Percentiles rank a stretch among this genome's conserved stretches.
phyloP scores from a whole-genome alignment of 2,329 filamentous ascomycete genomes.

The Fusarium pininemorale region DNA sequence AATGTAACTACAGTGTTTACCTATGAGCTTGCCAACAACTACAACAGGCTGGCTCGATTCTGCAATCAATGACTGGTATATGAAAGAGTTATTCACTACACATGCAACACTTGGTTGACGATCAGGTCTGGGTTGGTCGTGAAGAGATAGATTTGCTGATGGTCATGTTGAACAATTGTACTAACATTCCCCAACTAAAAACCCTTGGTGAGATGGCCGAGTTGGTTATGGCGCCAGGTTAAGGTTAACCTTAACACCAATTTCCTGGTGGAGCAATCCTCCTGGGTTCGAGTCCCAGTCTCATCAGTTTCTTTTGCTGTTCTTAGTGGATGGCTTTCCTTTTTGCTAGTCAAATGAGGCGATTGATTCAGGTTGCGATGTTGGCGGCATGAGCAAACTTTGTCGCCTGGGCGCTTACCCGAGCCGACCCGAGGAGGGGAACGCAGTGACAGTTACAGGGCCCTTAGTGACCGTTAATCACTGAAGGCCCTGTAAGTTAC shows the following conservation, averaged over 20 bases:
- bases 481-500: not conserved
- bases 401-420: not conserved
- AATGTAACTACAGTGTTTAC: not conserved
- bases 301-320: constrained; percentile 19
- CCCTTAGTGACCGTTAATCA: not conserved
- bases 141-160: rapidly evolving
- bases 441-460: not conserved
- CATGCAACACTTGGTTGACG: rapidly evolving
- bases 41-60: not conserved
- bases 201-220: constrained; percentile 28
- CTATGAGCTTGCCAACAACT: not conserved
- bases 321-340: rapidly evolving
- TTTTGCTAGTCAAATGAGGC: not conserved
- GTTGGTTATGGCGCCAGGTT: constrained; percentile 33
- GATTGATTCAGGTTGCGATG: not conserved
- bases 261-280: constrained; percentile 34
- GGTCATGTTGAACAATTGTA: rapidly evolving
- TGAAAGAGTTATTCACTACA: not conserved
- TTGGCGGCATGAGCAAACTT: not conserved
- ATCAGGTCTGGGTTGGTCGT: not conserved
- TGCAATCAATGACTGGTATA: not conserved
- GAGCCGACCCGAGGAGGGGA: not conserved
- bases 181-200: rapidly evolving
- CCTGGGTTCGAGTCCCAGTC: constrained; percentile 33
- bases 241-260: constrained; percentile 30